Evolutionary conservation across 2,329 filamentous ascomycete species (phyloP).

Genomic region (Pseudogymnoascus sp.): DNA sequence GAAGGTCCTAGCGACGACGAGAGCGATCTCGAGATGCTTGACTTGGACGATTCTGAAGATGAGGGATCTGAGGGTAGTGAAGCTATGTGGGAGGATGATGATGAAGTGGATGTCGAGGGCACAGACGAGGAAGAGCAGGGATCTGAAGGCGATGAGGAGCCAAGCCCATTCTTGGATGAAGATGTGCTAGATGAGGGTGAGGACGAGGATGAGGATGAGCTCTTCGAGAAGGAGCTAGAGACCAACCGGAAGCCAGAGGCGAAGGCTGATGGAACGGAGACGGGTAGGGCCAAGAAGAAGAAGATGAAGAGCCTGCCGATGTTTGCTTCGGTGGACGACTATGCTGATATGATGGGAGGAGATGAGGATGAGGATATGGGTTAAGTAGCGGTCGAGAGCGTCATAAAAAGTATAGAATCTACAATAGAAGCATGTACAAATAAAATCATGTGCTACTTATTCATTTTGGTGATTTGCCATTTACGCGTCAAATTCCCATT

Average conservation of each 20-base stretch:
- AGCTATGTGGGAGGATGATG: constrained; percentile 38
- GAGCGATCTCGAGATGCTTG: constrained; percentile 39
- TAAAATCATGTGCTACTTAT: constrained; percentile 14
- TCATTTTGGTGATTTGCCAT: neutral
- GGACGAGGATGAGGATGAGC: constrained; percentile 42
- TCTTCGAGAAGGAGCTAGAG: constrained; percentile 30
- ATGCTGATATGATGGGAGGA: constrained; percentile 70
- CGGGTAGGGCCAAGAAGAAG: constrained; percentile 57
- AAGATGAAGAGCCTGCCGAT: constrained; percentile 83
- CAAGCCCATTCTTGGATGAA: constrained; percentile 20
- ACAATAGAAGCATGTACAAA: constrained; percentile 11
- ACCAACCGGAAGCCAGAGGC: constrained; percentile 32
- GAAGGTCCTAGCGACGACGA: constrained; percentile 55
- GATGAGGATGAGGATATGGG: constrained; percentile 46
- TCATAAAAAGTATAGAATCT: neutral
- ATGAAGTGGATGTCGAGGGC: constrained; percentile 40
- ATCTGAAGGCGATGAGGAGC: constrained; percentile 34
- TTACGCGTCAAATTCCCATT: too few relatives aligned
- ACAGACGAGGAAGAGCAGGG: constrained; percentile 39
- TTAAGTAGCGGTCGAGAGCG: neutral
- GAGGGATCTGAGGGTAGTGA: constrained; percentile 21
- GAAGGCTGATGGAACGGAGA: constrained; percentile 32
- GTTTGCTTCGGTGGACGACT: constrained; percentile 90
- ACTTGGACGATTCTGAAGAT: constrained; percentile 42
- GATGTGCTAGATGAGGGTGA: constrained; percentile 29